Conservation (phyloP, 805 yeast genomes). For the Saturnispora dispora region DNA sequence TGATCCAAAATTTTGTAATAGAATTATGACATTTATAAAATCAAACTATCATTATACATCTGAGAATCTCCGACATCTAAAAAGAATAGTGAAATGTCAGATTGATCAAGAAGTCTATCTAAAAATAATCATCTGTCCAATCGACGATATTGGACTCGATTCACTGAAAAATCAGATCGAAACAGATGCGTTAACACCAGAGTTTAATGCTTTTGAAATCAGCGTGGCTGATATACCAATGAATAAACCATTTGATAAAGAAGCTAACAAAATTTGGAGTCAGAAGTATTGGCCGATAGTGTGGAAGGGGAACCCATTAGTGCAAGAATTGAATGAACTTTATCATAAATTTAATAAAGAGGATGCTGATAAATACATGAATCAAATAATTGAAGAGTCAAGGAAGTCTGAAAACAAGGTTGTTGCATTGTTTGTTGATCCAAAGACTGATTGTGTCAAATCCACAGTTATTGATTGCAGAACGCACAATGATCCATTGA, state of each 20-base stretch:
- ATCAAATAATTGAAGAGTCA: slow-evolving; percentile 17
- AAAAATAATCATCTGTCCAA: slow-evolving; percentile 40
- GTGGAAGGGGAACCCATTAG: slow-evolving; percentile 89
- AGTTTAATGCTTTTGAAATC: slow-evolving; percentile 9
- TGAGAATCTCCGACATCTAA: slow-evolving; percentile 35
- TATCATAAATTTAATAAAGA: slow-evolving; percentile 34
- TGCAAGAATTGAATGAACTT: slow-evolving; percentile 51
- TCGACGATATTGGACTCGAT: slow-evolving; percentile 26
- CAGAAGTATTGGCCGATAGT: slow-evolving; percentile 71
- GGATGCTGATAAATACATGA: slow-evolving; percentile 29
- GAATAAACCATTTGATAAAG: slow-evolving; percentile 62
- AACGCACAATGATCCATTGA: slow-evolving; percentile 38
- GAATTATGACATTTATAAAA: slow-evolving; percentile 20
- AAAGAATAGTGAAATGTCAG: slow-evolving; percentile 36
- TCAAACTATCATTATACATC: slow-evolving; percentile 21
- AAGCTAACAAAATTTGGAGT: slow-evolving; percentile 60
- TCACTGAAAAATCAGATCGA: slow-evolving; percentile 7
- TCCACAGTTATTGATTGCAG: slow-evolving; percentile 35
- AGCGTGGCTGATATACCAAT: slow-evolving; percentile 38
- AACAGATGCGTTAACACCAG: background rate
- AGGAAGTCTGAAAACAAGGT: slow-evolving; percentile 31
- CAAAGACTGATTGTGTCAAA: slow-evolving; percentile 33
- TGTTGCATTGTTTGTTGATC: slow-evolving; percentile 58
- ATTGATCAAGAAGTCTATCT: slow-evolving; percentile 13
- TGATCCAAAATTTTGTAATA: slow-evolving; percentile 28